These are phyloP conservation scores for Lentinula aciculospora DNA, from an alignment of 768 basidiomycete species.

Conservation along the genomic window DNA sequence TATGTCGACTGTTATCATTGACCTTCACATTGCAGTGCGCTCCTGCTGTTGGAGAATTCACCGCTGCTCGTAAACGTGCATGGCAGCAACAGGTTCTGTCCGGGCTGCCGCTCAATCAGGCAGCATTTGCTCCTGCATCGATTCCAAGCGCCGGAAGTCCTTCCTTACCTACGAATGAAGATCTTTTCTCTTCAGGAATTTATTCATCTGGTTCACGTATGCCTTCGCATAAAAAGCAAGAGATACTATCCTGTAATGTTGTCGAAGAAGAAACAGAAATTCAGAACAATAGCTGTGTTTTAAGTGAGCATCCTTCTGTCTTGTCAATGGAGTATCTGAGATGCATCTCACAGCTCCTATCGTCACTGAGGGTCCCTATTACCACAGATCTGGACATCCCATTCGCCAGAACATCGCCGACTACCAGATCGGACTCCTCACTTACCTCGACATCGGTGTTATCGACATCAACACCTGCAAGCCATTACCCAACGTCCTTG, in stretches of 20 bases:
- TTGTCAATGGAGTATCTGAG: not conserved
- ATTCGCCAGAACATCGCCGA: slow-evolving; percentile 53
- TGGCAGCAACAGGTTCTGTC: slow-evolving; percentile 38
- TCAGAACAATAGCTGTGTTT: slow-evolving; percentile 50
- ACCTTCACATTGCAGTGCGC: slow-evolving; percentile 35
- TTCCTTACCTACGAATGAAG: slow-evolving; percentile 29
- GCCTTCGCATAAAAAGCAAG: slow-evolving; percentile 13
- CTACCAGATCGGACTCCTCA: slow-evolving; percentile 40
- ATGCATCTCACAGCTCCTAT: slow-evolving; percentile 29
- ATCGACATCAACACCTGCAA: slow-evolving; percentile 54
- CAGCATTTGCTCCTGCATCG: slow-evolving; percentile 1
- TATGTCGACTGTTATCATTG: not conserved
- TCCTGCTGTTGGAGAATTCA: slow-evolving; percentile 45
- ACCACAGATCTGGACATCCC: slow-evolving; percentile 42
- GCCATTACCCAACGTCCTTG: slow-evolving; percentile 49
- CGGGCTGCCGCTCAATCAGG: not conserved
- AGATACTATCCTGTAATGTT: slow-evolving; percentile 36
- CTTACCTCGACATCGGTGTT: slow-evolving; percentile 46
- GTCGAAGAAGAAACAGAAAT: slow-evolving; percentile 37
- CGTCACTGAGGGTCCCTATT: slow-evolving; percentile 51
- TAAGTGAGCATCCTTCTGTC: slow-evolving; percentile 19
- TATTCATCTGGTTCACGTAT: slow-evolving; percentile 26
- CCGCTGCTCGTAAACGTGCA: slow-evolving; percentile 40
- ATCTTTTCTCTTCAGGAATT: slow-evolving; percentile 35
- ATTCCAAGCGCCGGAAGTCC: slow-evolving; percentile 24